Conservation (phyloP, 371 early-diverging fungal genomes). For the Rhizopus delemar region DNA sequence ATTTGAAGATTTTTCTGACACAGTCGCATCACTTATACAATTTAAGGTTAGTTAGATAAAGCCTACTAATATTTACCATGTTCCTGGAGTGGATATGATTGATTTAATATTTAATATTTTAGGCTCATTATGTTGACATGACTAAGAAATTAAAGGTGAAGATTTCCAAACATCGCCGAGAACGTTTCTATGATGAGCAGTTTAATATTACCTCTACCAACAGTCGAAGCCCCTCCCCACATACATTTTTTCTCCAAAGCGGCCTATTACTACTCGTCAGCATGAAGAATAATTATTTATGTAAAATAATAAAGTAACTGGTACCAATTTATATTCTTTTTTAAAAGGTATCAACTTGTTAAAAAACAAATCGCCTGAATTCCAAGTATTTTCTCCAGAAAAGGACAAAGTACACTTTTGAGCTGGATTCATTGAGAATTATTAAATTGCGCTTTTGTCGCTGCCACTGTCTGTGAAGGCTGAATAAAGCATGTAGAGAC, state of each 20-base stretch:
- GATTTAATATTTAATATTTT: conserved; percentile 14
- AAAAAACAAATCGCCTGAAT: background rate
- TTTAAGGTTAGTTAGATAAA: conserved; percentile 11
- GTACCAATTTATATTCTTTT: conserved; percentile 4
- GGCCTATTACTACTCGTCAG: conserved; percentile 6
- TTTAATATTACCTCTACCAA: conserved; percentile 8
- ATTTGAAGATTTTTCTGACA: conserved; percentile 9
- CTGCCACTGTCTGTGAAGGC: too few species aligned
- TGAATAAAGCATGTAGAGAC: too few species aligned
- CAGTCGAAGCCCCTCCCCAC: conserved; percentile 9
- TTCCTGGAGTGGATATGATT: conserved; percentile 12
- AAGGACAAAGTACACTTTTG: too few species aligned
- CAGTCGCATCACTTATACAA: conserved; percentile 10
- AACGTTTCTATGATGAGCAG: conserved; percentile 6
- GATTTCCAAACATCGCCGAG: conserved; percentile 10
- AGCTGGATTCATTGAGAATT: conserved; percentile 9
- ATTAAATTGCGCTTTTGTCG: conserved; percentile 9
- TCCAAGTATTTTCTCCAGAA: background rate
- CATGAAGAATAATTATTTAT: conserved; percentile 4
- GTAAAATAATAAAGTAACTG: conserved; percentile 4
- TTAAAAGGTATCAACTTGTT: background rate
- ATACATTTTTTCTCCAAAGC: conserved; percentile 8
- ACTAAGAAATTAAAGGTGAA: conserved; percentile 8
- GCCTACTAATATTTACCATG: background rate
- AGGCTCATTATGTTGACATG: conserved; percentile 15